Evolutionary conservation across 495 filamentous ascomycete species (phyloP).

Genomic region (Penicillium paradoxum): DNA sequence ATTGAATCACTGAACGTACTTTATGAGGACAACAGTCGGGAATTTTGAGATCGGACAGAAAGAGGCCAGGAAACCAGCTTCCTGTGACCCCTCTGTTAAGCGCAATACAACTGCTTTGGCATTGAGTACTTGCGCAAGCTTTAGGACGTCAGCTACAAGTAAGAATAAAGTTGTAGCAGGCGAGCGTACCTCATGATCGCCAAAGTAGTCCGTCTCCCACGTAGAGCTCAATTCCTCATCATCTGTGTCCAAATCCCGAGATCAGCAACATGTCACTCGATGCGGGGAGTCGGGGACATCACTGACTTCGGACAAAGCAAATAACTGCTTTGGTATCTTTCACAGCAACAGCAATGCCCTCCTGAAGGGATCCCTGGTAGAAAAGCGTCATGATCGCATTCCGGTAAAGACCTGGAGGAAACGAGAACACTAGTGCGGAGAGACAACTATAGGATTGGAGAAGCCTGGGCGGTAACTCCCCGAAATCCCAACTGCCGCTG

Average conservation of each 20-base stretch:
- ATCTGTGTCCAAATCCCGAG: conserved; percentile 42
- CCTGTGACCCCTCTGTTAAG: conserved; percentile 63
- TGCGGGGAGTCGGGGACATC: conserved; percentile 45
- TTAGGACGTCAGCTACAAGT: conserved; percentile 2
- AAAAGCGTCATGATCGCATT: conserved; percentile 54
- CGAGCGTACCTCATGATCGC: conserved; percentile 49
- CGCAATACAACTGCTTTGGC: conserved; percentile 61
- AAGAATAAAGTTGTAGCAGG: neutral
- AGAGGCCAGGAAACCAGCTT: conserved; percentile 73
- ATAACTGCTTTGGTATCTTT: conserved; percentile 58
- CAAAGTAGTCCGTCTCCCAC: conserved; percentile 76
- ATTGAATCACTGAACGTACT: conserved; percentile 40
- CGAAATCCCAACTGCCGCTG: conserved; percentile 12
- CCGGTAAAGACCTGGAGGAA: neutral
- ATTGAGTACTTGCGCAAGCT: conserved; percentile 47
- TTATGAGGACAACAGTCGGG: conserved; percentile 73
- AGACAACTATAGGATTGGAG: conserved; percentile 11
- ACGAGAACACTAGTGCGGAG: neutral
- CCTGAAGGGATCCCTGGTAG: conserved; percentile 70
- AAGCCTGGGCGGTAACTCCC: conserved; percentile 11
- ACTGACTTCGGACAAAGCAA: conserved; percentile 64
- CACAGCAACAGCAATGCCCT: conserved; percentile 71
- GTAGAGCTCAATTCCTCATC: conserved; percentile 54
- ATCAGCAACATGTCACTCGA: conserved; percentile 22
- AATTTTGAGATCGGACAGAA: conserved; percentile 70